A percentile compares a stretch with the other conserved stretches of the same genome.
Evolutionary conservation across 768 basidiomycete species (phyloP).

Genomic region (Clitopilus passeckerianus): DNA sequence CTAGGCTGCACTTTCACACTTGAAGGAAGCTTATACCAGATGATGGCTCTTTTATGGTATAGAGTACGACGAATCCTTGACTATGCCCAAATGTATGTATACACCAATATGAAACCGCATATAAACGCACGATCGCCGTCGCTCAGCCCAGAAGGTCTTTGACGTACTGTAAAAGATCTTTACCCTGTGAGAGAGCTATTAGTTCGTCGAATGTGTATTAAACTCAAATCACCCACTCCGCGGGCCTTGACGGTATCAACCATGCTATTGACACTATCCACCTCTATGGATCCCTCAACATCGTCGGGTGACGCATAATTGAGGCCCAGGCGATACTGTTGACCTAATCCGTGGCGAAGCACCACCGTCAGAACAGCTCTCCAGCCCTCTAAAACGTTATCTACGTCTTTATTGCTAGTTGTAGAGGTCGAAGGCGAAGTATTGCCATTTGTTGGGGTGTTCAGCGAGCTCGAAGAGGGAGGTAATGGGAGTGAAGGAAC

Average conservation of each 20-base stretch:
- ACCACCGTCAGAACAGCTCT: constrained; percentile 69
- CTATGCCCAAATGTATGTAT: too few relatives aligned
- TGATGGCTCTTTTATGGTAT: too few relatives aligned
- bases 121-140: too few relatives aligned
- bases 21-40: constrained; percentile 34
- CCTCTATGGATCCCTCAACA: constrained; percentile 26
- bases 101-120: too few relatives aligned
- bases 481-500: constrained; percentile 52
- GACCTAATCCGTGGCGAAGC: constrained; percentile 59
- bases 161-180: constrained; percentile 69
- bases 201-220: neutral
- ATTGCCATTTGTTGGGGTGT: constrained; percentile 10
- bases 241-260: constrained; percentile 68
- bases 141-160: constrained; percentile 56
- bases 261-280: constrained; percentile 65
- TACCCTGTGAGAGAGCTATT: constrained; percentile 40
- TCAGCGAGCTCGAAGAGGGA: constrained; percentile 11
- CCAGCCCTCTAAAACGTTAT: constrained; percentile 64
- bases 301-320: constrained; percentile 12
- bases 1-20: constrained; percentile 31
- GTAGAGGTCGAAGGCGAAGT: constrained; percentile 23
- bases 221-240: constrained; percentile 48
- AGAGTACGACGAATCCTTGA: too few relatives aligned
- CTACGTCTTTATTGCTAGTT: constrained; percentile 22
- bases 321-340: constrained; percentile 40